Base-by-base conservation (phyloP, 225 moss, liverwort and hornwort species). In the Lunularia cruciata region DNA sequence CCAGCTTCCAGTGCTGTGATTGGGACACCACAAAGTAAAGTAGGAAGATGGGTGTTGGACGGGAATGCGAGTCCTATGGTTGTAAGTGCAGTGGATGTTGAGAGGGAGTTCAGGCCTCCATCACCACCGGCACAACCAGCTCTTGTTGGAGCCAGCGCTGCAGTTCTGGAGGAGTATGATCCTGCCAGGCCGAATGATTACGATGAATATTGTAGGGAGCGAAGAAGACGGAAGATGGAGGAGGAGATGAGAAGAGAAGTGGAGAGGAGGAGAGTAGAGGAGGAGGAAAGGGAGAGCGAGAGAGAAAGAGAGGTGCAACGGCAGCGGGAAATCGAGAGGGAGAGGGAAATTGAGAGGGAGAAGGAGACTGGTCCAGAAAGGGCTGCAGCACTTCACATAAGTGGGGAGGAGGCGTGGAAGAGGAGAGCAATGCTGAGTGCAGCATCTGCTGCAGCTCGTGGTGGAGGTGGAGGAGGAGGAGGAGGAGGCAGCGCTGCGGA, bases 371-470 rank as follows among this genome's bases (percentile, higher is more conserved):
- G 80, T 2, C 72, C 85, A 32, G 92, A 92, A n/a, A 86, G 85
- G 81, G 87, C 85, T 16, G 92, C 90, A 38, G 86, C 90, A 1
- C 69, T 98, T 82, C 92, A 92, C 49, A 98, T 98, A 10, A 98
- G 92, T 73, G 96, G 96, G 16, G 96, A 98, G 76, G 92, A 98
- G 71, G 96, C 96, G 27, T 98, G 96, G 96, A 98, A 98, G 71
- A 85, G 96, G 57, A 78, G 96, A 65, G 92, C 96, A 34, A 93
- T 93, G 92, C 86, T 98, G 35, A 89, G 90, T 47, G 89, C 92
- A 68, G 88, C 87, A 63, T 63, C 73, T 14, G 75, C 75, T 22
- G 69, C 71, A 27, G 72, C 57, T 19, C 69, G 76, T 36, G 76
- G 74, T 52, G 68, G 66, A 6, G 65, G 63, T 43, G 26, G 68